Evolutionary conservation across 805 yeast species (phyloP), one percentile per base, ranked within the genome.

Genomic region (Starmerella sirachaensis): DNA sequence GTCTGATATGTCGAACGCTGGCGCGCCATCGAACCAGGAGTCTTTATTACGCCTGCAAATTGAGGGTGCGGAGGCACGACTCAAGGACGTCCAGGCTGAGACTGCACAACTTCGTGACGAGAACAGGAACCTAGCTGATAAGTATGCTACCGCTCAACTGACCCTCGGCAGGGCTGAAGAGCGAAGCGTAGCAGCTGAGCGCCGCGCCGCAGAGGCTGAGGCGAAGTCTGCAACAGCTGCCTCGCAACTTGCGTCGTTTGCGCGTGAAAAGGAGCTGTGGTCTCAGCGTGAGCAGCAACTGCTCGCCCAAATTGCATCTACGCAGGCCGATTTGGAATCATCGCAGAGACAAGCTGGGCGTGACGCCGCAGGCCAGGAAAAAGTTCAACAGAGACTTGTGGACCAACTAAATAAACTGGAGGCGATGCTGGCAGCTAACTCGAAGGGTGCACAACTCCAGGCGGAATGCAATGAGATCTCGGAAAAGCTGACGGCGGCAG

Each of bases 41-140:
- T n/a, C 22, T 6, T 25, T 30, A 40, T 9, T 48, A 47, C 42
- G 52, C 18, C 40, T 26, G n/a, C 56, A 46, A 30, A 42, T 45
- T 26, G 45, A 34, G 11, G 42, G 32, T 6, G 54, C 48, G 33
- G 48, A 47, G 36, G 50, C 37, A 29, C 47, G 54, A n/a, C 47
- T 49, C 17, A 51, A 50, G 24, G 54, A 56, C n/a, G 56, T 56
- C 26, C 61, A 60, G 17, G 49, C 37, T 14, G 58, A 57, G 34
- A 45, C 42, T 37, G 51, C 53, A 19, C 47, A 44, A 32, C 37
- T 49, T 1, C 47, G 49, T 17, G 59, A 54, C 34, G 58, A 54
- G 30, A 35, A 9, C 5, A 13, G 20, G n/a, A 8, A 10, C 8
- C 26, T 29, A 7, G 6, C 16, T 8, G 18, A 31, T 14, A 33